Evolutionary conservation across 805 yeast genomes (phyloP).

Genomic region (Pichia rugopelliculosa): DNA sequence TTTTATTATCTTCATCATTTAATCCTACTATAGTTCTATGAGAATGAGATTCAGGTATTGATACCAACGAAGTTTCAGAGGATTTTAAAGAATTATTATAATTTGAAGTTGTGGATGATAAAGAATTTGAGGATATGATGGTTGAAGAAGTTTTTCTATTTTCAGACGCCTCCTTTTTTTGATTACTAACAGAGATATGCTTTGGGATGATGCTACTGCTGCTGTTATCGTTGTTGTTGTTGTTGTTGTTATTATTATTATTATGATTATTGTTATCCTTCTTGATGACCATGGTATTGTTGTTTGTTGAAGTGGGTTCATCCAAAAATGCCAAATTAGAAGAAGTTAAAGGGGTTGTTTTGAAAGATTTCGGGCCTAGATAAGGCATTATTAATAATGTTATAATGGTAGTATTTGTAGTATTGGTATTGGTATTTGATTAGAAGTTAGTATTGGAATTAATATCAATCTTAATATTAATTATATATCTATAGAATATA

Average conservation of each 20-base stretch:
- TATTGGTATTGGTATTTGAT: neutral
- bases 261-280: neutral
- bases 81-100: slow-evolving; percentile 5
- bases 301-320: slow-evolving; percentile 5
- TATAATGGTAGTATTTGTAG: neutral
- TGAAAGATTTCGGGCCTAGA: slow-evolving; percentile 30
- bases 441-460: too few species aligned
- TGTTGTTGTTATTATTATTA: neutral
- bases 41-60: slow-evolving; percentile 5
- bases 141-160: slow-evolving; percentile 12
- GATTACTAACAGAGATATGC: too few species aligned
- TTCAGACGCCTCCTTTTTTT: too few species aligned
- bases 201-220: too few species aligned
- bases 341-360: slow-evolving; percentile 29
- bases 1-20: slow-evolving; percentile 22
- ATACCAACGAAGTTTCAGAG: slow-evolving; percentile 2
- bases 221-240: neutral
- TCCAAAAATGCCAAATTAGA: slow-evolving; percentile 27
- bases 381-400: slow-evolving; percentile 24
- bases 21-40: slow-evolving; percentile 9
- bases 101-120: slow-evolving; percentile 16
- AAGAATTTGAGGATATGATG: slow-evolving; percentile 23
- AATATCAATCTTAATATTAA: too few species aligned
- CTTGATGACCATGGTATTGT: neutral
- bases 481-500: too few species aligned